Evolutionary conservation across 306 rosid genomes (phyloP).

Genomic region (Acacia melanoxylon): DNA sequence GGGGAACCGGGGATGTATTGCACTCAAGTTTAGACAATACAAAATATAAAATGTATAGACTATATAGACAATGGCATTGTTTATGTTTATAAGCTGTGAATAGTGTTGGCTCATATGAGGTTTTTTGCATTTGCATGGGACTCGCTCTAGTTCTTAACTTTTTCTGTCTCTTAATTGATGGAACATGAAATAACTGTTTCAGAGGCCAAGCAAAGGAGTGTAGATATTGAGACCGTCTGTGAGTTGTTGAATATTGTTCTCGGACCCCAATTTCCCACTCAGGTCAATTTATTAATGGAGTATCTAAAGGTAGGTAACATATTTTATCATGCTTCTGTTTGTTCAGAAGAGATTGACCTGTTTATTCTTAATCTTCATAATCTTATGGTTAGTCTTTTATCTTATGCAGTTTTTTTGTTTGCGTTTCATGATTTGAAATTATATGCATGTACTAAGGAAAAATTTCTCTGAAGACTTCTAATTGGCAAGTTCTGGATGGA

Average conservation of each 20-base stretch:
- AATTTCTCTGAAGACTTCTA: constrained; percentile 8
- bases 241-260: constrained; percentile 59
- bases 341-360: background rate
- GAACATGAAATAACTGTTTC: constrained; percentile 35
- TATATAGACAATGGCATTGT: background rate
- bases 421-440: constrained; percentile 12
- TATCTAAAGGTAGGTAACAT: constrained; percentile 58
- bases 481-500: constrained; percentile 8
- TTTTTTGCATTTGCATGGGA: background rate
- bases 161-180: constrained; percentile 13
- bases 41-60: background rate
- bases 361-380: background rate
- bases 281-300: constrained; percentile 49
- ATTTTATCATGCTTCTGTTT: constrained; percentile 15
- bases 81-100: background rate
- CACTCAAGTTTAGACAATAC: constrained; percentile 20
- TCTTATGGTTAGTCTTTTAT: background rate
- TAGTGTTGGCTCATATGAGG: background rate
- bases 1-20: background rate
- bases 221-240: constrained; percentile 62
- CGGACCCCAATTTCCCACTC: constrained; percentile 43
- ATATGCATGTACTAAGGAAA: constrained; percentile 1
- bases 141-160: constrained; percentile 14
- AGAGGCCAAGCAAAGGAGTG: constrained; percentile 68
- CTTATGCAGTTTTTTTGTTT: background rate